Evolutionary conservation across 345 rosid genomes (phyloP), one percentile per base, ranked within the genome.

Genomic region (Populus nigra): DNA sequence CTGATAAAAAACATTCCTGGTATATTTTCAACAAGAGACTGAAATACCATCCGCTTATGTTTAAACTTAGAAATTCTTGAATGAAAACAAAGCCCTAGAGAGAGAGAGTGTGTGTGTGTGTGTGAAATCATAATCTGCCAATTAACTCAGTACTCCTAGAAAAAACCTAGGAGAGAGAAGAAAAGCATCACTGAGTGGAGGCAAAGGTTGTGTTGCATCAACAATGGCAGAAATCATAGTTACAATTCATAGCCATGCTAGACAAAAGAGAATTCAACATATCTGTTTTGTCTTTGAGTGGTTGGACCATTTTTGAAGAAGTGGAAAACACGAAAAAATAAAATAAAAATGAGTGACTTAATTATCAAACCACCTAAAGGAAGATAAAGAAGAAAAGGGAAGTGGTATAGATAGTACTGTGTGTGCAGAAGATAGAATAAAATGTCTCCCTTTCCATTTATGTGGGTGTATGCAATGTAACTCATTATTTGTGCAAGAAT

Each of bases 101-200:
- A 23, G 7, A 15, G 27, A 25, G 27, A 25, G 27, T 0, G 57
- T 16, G n/a, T n/a, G 9, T 4, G 36, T 33, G 35, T 33, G 4
- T 39, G 10, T 7, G 1, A 15, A 31, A 7, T 29, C 7, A 22
- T 33, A 27, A 10, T n/a, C 61, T 20, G 47, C 49, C 22, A 18
- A 72, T 53, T 55, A 25, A 6, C 13, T 4, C 10, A 35, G 7
- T 29, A 70, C 35, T 25, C 18, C 43, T 2, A 29, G 76, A 57
- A 16, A 76, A 76, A 76, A 59, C 74, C 79, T 69, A 76, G 27
- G 65, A 75, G 47, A 39, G 73, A 29, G 27, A 65, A 33, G 22
- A 12, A 29, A 17, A 49, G 49, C 55, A 49, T 49, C 6, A 49
- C 8, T 17, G 55, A 49, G 55, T 49, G 55, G 55, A 49, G 20